Percentiles rank a stretch among this genome's conserved stretches.
Evolutionary conservation across 106 monocot species (phyloP).

Genomic region (Dendrobium huoshanense): DNA sequence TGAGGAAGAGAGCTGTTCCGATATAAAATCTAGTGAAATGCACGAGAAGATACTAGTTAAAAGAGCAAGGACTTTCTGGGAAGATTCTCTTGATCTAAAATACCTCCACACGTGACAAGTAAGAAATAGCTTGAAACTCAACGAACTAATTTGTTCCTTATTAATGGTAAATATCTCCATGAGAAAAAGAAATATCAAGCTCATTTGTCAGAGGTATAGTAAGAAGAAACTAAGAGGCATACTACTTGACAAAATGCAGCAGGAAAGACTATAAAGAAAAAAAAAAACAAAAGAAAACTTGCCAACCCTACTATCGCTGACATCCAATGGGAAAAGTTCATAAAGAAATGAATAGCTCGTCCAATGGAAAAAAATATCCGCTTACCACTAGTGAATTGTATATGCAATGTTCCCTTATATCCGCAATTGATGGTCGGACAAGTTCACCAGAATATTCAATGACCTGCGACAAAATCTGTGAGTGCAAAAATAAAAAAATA

Average conservation of each 20-base stretch:
- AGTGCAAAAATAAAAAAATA: neutral
- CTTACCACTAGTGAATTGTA: constrained; percentile 93
- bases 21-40: neutral
- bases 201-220: neutral
- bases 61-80: too few relatives aligned
- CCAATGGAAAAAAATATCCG: neutral
- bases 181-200: too few relatives aligned
- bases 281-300: neutral
- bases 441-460: constrained; percentile 95
- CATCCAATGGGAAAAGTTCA: neutral
- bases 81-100: too few relatives aligned
- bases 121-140: too few relatives aligned
- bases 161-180: too few relatives aligned
- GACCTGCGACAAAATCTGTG: constrained; percentile 33
- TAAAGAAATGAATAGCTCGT: neutral
- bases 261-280: neutral
- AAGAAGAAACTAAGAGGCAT: neutral
- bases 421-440: constrained; percentile 88
- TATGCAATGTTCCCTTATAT: constrained; percentile 81
- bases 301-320: neutral
- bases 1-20: neutral
- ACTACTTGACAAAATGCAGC: neutral
- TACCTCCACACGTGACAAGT: too few relatives aligned
- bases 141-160: too few relatives aligned
- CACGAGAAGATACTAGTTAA: too few relatives aligned